These are phyloP conservation scores for Podila epicladia DNA, from an alignment of 192 early-diverging fungal species.

Conservation along the genomic window DNA sequence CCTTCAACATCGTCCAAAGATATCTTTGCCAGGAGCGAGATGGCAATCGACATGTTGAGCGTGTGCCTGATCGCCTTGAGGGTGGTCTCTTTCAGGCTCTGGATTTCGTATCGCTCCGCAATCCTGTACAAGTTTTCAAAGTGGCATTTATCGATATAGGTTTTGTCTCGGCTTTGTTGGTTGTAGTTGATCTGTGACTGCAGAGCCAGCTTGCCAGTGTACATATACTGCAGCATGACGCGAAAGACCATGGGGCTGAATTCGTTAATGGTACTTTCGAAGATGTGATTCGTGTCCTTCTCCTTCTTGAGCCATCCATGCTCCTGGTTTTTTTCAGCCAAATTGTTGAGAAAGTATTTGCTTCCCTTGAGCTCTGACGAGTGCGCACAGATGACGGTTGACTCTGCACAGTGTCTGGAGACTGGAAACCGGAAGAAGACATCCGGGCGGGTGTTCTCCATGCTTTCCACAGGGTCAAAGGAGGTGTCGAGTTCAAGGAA, in stretches of 20 bases:
- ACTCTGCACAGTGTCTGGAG: background rate
- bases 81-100: conserved; percentile 2
- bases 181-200: background rate
- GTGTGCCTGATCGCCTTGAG: conserved; percentile 28
- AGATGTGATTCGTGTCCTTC: background rate
- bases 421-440: conserved; percentile 27
- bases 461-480: conserved; percentile 10
- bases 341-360: conserved; percentile 10
- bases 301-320: background rate
- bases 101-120: conserved; percentile 28
- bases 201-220: conserved; percentile 6
- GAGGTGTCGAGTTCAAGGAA: conserved; percentile 27
- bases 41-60: conserved; percentile 33
- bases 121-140: conserved; percentile 34
- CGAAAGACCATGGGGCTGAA: conserved; percentile 33
- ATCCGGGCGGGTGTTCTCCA: conserved; percentile 1
- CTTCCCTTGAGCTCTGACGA: conserved; percentile 13
- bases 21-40: conserved; percentile 28
- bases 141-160: background rate
- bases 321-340: background rate
- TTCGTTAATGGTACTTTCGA: conserved; percentile 16
- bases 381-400: conserved; percentile 18
- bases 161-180: background rate
- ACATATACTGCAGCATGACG: conserved; percentile 28
- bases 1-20: background rate